phyloP scores from a whole-genome alignment of 257 asterid genomes.

The Cordia subcordata region DNA sequence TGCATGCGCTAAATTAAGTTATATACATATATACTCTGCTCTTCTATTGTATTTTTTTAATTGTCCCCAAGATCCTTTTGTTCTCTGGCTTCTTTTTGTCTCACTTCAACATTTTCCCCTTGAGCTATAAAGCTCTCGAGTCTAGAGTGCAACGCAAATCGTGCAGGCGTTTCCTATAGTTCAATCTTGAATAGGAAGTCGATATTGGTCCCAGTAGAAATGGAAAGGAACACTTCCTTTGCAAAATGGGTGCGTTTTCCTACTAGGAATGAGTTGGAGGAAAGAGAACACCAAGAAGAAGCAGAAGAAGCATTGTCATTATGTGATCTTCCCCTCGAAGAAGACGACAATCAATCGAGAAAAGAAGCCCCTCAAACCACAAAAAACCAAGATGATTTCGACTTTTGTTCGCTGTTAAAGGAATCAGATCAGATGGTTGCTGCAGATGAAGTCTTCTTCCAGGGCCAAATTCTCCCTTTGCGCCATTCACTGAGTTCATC shows the following conservation, averaged over 20 bases:
- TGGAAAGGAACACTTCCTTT: slow-evolving; percentile 3
- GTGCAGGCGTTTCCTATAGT: not conserved
- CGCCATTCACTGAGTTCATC: slow-evolving; percentile 51
- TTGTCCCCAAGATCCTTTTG: not conserved
- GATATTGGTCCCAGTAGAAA: too few relatives aligned
- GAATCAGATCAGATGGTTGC: slow-evolving; percentile 71
- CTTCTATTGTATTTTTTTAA: not conserved
- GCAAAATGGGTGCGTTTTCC: slow-evolving; percentile 18
- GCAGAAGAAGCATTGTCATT: slow-evolving; percentile 72
- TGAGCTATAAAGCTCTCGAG: slow-evolving; percentile 2
- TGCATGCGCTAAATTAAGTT: slow-evolving; percentile 7
- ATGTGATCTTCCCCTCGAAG: slow-evolving; percentile 65
- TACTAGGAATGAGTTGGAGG: not conserved
- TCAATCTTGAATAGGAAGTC: too few relatives aligned
- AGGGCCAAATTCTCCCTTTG: slow-evolving; percentile 71
- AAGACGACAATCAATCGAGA: slow-evolving; percentile 11
- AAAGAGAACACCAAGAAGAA: slow-evolving; percentile 4
- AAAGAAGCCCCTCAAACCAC: slow-evolving; percentile 11
- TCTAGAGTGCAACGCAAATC: not conserved
- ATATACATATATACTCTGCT: too few relatives aligned
- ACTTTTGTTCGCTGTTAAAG: slow-evolving; percentile 41
- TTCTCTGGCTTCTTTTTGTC: slow-evolving; percentile 16
- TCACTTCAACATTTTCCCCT: slow-evolving; percentile 27
- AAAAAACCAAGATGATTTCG: slow-evolving; percentile 47
- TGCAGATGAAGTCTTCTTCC: slow-evolving; percentile 75